A percentile compares a stretch with the other conserved stretches of the same genome.
These are phyloP conservation scores for Fraxinus paxiana DNA, from an alignment of 305 asterid genomes.

Conservation along the genomic window DNA sequence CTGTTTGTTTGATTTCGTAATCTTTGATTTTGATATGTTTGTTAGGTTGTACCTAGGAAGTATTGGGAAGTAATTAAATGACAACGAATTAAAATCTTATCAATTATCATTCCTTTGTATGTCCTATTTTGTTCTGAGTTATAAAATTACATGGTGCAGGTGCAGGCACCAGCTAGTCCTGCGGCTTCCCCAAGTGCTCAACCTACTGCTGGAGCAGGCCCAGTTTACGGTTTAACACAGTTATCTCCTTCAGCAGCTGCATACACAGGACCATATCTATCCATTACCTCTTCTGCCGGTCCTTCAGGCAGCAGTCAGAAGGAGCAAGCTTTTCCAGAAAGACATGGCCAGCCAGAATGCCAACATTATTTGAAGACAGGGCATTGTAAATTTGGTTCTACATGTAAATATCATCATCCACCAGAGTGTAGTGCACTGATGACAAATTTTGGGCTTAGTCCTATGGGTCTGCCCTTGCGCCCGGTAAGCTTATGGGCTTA, in stretches of 20 bases:
- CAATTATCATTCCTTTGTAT: neutral
- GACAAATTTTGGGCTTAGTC: constrained; percentile 51
- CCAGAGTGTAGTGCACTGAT: constrained; percentile 58
- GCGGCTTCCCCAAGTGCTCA: constrained; percentile 53
- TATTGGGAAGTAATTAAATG: neutral
- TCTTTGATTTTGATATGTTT: neutral
- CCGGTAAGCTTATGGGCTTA: constrained; percentile 61
- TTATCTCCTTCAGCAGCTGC: constrained; percentile 81
- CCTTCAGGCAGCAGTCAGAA: constrained; percentile 60
- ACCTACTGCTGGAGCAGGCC: constrained; percentile 54
- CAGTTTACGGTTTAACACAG: constrained; percentile 57
- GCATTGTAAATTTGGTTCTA: constrained; percentile 71
- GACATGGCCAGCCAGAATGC: constrained; percentile 91
- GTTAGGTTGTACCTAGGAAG: neutral
- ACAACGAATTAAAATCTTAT: neutral
- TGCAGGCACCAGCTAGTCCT: constrained; percentile 45
- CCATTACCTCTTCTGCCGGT: constrained; percentile 55
- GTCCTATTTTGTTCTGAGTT: constrained; percentile 17
- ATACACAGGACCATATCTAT: constrained; percentile 57
- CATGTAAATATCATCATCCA: constrained; percentile 92
- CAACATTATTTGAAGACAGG: constrained; percentile 80
- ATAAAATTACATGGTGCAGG: constrained; percentile 38
- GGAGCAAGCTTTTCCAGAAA: constrained; percentile 63
- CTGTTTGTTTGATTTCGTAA: constrained; percentile 15
- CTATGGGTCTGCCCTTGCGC: constrained; percentile 86